Base-by-base conservation (phyloP, 1,284 basidiomycete genomes). In the Boletus semigastroideus region DNA sequence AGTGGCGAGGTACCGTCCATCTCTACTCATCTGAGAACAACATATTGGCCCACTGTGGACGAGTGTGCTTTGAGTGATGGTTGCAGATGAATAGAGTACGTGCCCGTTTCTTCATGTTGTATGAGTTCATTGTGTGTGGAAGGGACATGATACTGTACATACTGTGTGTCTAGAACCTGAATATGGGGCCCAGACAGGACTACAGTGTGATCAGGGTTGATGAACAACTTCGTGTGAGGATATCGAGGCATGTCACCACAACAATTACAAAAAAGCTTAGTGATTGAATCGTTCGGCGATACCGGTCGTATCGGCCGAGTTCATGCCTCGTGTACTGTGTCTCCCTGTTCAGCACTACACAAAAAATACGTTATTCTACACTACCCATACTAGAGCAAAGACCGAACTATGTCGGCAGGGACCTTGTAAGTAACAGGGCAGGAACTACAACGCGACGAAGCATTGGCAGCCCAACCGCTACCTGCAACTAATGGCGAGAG, bases 171-270 rank as follows among this genome's bases (percentile, higher is more conserved):
- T 22, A 88, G 55, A 7, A 84, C 64, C 50, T 84, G 80, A 2
- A 90, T 74, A 54, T 84, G 78, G 2, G 82, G 77, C 0, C 87
- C 87, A 16, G 79, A 75, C 4, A 81, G 69, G 11, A 74, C 74
- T 12, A 84, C 59, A 0, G 74, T 66, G 31, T 57, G 65, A n/a
- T 56, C 49, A 4, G 67, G 52, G 11, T 72, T 65, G 19, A 67
- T 59, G 54, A 81, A 75, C 2, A 87, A 57, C 20, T 70, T 71
- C 10, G 76, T 74, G 57, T 81, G 73, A 30, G 84, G 84, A 60
- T 65, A 72, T 51, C 60, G 65, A 55, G 49, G 43, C 65, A 67
- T 67, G 48, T 5, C 22, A n/a, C n/a, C n/a, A n/a, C n/a, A n/a
- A n/a, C n/a, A n/a, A n/a, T n/a, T n/a, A n/a, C n/a, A n/a, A n/a